Evolutionary conservation across 768 basidiomycete species (phyloP).

Genomic region (Pleurotus giganteus): DNA sequence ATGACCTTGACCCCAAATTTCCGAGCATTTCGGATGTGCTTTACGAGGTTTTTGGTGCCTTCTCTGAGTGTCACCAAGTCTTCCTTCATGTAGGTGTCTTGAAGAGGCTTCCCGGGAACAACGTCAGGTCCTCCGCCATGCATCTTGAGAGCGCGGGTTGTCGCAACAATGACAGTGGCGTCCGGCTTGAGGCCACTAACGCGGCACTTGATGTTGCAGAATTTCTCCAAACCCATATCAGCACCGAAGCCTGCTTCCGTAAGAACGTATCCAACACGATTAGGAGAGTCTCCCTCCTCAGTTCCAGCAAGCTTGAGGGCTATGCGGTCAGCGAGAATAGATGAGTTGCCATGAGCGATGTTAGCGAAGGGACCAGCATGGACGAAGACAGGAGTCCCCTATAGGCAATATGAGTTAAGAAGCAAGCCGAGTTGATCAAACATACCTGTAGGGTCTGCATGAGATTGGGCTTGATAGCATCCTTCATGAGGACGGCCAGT

Average conservation of each 20-base stretch:
- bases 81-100: constrained; percentile 93
- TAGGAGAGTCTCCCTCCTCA: constrained; percentile 82
- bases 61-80: constrained; percentile 85
- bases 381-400: constrained; percentile 98
- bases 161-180: constrained; percentile 94
- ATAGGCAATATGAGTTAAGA: neutral
- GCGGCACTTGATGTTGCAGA: constrained; percentile 99
- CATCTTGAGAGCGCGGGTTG: constrained; percentile 98
- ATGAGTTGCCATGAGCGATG: constrained; percentile 98
- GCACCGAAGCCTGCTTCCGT: constrained; percentile 99
- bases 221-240: constrained; percentile 99
- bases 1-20: constrained; percentile 98
- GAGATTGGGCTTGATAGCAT: constrained; percentile 97
- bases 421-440: neutral
- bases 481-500: constrained; percentile 96
- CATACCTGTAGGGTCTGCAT: constrained; percentile 93
- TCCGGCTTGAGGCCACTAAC: constrained; percentile 91
- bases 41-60: constrained; percentile 90
- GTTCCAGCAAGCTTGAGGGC: constrained; percentile 96
- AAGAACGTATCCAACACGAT: constrained; percentile 89
- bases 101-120: constrained; percentile 90
- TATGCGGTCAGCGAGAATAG: constrained; percentile 95
- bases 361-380: constrained; percentile 99
- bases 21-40: constrained; percentile 91
- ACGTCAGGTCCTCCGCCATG: constrained; percentile 98